Evolutionary conservation across 169 alveolate genomes (phyloP).

Genomic region (Fabrea salina): DNA sequence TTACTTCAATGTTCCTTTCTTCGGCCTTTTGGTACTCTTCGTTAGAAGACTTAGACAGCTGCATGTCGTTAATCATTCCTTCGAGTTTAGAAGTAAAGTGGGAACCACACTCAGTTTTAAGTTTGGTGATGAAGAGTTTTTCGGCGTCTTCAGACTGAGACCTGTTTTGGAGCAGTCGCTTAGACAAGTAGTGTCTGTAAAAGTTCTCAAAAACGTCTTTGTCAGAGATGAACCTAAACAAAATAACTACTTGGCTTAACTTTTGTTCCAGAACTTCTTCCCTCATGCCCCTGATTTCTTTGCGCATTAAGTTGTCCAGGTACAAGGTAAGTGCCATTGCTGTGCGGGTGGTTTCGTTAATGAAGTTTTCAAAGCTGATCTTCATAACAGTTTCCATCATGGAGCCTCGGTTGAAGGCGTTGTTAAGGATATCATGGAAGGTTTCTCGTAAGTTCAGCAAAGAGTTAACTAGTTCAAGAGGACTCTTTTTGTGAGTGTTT

Average conservation of each 20-base stretch:
- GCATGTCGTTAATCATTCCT: constrained; percentile 71
- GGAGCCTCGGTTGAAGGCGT: constrained; percentile 43
- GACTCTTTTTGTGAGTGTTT: constrained; percentile 7
- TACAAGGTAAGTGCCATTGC: constrained; percentile 43
- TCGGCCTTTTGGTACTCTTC: constrained; percentile 26
- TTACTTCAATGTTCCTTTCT: constrained; percentile 39
- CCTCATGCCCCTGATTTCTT: constrained; percentile 40
- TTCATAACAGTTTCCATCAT: constrained; percentile 35
- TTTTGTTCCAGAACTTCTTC: constrained; percentile 40
- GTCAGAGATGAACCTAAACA: constrained; percentile 45
- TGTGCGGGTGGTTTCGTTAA: constrained; percentile 33
- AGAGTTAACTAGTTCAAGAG: constrained; percentile 23
- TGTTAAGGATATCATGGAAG: constrained; percentile 25
- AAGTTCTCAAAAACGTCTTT: constrained; percentile 58
- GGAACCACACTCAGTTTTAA: constrained; percentile 66
- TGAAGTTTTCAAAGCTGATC: constrained; percentile 45
- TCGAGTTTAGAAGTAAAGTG: constrained; percentile 56
- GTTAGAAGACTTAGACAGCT: constrained; percentile 33
- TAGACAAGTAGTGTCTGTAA: constrained; percentile 48
- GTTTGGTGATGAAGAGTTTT: constrained; percentile 45
- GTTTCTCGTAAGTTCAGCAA: constrained; percentile 43
- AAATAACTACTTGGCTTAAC: constrained; percentile 35
- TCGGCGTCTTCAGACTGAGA: constrained; percentile 61
- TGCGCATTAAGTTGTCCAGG: constrained; percentile 35
- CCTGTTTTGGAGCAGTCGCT: constrained; percentile 42